These are phyloP conservation scores for Candida ficus DNA, from an alignment of 805 yeast genomes.

Conservation along the genomic window DNA sequence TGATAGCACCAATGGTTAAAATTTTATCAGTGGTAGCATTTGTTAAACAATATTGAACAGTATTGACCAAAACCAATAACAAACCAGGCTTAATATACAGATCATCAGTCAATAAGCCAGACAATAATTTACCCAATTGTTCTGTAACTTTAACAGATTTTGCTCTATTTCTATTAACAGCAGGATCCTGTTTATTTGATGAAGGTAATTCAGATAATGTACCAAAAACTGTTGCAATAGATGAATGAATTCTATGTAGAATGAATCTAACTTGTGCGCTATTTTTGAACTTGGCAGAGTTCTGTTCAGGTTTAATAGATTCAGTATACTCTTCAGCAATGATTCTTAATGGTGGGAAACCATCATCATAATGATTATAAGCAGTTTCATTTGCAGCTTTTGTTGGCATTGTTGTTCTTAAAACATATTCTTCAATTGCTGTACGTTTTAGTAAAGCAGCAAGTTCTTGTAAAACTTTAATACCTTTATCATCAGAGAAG, in stretches of 20 bases:
- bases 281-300: constrained; percentile 59
- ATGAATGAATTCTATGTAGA: constrained; percentile 42
- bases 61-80: constrained; percentile 32
- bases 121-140: constrained; percentile 21
- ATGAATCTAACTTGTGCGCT: constrained; percentile 51
- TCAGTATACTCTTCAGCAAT: constrained; percentile 36
- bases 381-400: constrained; percentile 40
- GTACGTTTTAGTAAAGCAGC: constrained; percentile 44
- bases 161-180: constrained; percentile 30
- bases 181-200: constrained; percentile 42
- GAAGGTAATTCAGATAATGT: constrained; percentile 41
- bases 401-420: constrained; percentile 45
- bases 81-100: constrained; percentile 22
- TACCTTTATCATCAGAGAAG: constrained; percentile 39
- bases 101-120: constrained; percentile 22
- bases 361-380: constrained; percentile 27
- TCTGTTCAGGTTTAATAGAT: constrained; percentile 34
- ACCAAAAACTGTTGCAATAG: constrained; percentile 36
- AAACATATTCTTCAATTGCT: constrained; percentile 50
- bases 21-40: constrained; percentile 29
- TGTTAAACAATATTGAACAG: constrained; percentile 30
- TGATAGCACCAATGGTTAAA: constrained; percentile 35
- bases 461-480: constrained; percentile 35
- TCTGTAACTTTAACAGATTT: constrained; percentile 38
- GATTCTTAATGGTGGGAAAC: constrained; percentile 36